These are phyloP conservation scores for Aethionema arabicum DNA, from an alignment of 345 rosid genomes.

Conservation along the genomic window DNA sequence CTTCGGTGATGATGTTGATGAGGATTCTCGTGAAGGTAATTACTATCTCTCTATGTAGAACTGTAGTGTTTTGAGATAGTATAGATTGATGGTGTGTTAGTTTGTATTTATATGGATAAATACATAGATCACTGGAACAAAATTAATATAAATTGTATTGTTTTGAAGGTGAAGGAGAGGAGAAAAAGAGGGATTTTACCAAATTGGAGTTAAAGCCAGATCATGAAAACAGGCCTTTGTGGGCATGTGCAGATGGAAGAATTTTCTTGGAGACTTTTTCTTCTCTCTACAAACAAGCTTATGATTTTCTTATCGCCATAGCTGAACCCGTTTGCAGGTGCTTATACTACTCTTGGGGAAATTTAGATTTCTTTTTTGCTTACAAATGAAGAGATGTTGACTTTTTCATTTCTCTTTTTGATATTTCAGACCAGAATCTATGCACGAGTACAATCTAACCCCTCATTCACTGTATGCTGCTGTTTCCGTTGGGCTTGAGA, in stretches of 20 bases:
- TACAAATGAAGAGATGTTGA: neutral
- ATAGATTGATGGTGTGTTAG: constrained; percentile 1
- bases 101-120: neutral
- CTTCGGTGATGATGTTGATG: constrained; percentile 59
- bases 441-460: constrained; percentile 96
- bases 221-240: constrained; percentile 78
- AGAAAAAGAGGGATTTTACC: constrained; percentile 66
- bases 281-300: constrained; percentile 87
- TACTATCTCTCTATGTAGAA: neutral
- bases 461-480: constrained; percentile 97
- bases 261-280: constrained; percentile 87
- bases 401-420: constrained; percentile 1
- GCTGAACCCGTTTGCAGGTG: constrained; percentile 99
- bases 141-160: neutral
- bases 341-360: neutral
- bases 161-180: constrained; percentile 54
- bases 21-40: constrained; percentile 68
- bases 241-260: constrained; percentile 97
- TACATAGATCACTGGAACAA: neutral
- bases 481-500: constrained; percentile 92
- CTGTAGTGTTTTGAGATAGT: neutral
- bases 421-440: constrained; percentile 77
- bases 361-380: neutral
- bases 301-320: constrained; percentile 91
- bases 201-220: constrained; percentile 78